A percentile compares a stretch with the other conserved stretches of the same genome.
Conservation (phyloP, 495 filamentous ascomycete genomes). For the Halenospora varia region DNA sequence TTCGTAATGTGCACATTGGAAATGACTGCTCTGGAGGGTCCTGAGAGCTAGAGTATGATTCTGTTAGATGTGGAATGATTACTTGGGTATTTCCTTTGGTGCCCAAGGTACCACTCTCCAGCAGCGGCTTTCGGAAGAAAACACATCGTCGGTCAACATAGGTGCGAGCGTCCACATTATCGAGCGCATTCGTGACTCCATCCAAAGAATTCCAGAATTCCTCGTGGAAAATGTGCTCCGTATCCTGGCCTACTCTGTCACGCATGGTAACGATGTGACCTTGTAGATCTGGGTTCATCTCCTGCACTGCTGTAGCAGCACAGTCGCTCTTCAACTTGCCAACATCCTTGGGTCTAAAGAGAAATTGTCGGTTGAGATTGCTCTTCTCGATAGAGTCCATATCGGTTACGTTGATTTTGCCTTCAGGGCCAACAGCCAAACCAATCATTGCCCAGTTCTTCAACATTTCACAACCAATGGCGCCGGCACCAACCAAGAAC, state of each 20-base stretch:
- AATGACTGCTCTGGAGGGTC: constrained; percentile 98
- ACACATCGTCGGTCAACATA: constrained; percentile 98
- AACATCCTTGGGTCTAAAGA: constrained; percentile 93
- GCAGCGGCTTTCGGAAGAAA: constrained; percentile 94
- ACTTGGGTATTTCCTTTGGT: constrained; percentile 99
- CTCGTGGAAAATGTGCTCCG: constrained; percentile 93
- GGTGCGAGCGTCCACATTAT: constrained; percentile 95
- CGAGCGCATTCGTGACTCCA: constrained; percentile 92
- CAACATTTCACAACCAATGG: constrained; percentile 98
- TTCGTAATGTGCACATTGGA: constrained; percentile 96
- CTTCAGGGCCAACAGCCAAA: constrained; percentile 80
- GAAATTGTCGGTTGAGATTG: constrained; percentile 96
- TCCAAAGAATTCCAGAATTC: constrained; percentile 89
- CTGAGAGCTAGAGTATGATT: constrained; percentile 97
- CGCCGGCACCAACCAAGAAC: constrained; percentile 95
- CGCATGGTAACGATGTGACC: constrained; percentile 80
- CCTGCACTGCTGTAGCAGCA: constrained; percentile 79
- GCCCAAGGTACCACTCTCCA: constrained; percentile 95
- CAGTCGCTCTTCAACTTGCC: constrained; percentile 97
- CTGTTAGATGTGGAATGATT: constrained; percentile 82
- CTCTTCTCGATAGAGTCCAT: constrained; percentile 99
- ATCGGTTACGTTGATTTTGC: constrained; percentile 88
- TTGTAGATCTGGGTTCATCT: constrained; percentile 90
- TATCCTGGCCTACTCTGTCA: constrained; percentile 89
- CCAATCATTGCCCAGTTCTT: constrained; percentile 99